Base-by-base conservation (phyloP, 2,329 filamentous ascomycete species). In the Aureobasidium sp. region DNA sequence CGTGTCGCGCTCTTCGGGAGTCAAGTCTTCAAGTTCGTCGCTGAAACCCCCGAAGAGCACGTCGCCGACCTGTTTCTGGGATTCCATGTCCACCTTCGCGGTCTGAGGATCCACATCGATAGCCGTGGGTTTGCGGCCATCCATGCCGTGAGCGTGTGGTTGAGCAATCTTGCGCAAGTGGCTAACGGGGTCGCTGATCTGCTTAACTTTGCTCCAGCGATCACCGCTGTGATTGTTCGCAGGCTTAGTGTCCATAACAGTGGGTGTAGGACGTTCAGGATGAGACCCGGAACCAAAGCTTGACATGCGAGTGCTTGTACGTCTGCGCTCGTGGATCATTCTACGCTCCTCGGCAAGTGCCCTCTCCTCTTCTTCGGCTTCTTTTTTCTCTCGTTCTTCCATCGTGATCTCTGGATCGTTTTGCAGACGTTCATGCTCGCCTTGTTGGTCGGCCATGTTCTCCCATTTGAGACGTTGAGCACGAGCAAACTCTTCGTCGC, bases 11-110 rank as follows among this genome's bases (percentile, higher is more conserved):
- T 96, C 90, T 19, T 93, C 89, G 0, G 91, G 90, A 1, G 90
- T 94, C 51, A 99, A 79, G 70, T 99, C 94, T 72, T 96, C 93
- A 64, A 99, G 86, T 77, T 96, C 92, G 69, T 97, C 93, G 65
- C 93, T 86, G 67, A 92, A 89, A 4, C 89, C 89, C 23, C 89
- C 87, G 72, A 92, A 99, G 2, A 97, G 79, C 2, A 91, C 88
- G 51, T 91, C 86, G 7, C 88, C 88, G 27, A 93, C 87, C 9
- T 78, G 71, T 63, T 74, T 82, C 73, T 93, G 89, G 0, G 84
- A 83, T 72, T 94, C 89, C 1, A 89, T 74, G 66, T 92, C 88
- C 62, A 61, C 57, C 70, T 50, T 79, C 73, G 37, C 76, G 73
- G 54, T 83, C 70, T 61, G 45, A 31, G 53, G 60, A 29, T 61